Evolutionary conservation across 305 asterid species (phyloP), one percentile per base, ranked within the genome.

Genomic region (Solanum hybrid): DNA sequence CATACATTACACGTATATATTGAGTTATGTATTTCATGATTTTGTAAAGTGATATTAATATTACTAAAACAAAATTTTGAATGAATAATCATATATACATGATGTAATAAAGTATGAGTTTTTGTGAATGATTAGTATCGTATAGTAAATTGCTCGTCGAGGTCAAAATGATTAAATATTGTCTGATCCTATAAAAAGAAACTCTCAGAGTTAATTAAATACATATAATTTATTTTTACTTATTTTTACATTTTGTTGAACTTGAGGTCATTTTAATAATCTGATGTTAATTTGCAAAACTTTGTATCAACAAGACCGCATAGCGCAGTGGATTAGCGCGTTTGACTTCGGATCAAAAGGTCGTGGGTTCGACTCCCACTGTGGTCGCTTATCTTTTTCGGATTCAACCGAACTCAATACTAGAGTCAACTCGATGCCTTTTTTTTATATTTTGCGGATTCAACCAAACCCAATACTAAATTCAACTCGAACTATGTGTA

Each of bases 281-380:
- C 2, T 29, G 31, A 29, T 29, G 2, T 0, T 6, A 15, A 56
- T 56, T 56, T 56, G 24, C 10, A 1, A 17, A 19, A 2, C 17
- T 17, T 19, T 19, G 0, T 0, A 24, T 0, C 13, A 81, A 3
- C 2, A 3, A 7, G 73, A 84, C 87, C 87, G 75, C 75, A 56
- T 84, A 84, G 87, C 87, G 75, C 87, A 84, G 75, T 84, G 87
- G 87, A 82, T 45, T 81, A 42, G 93, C 93, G 94, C 93, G 93
- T 91, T 90, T 91, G 94, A 92, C 91, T 92, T 92, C 89, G 95
- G 93, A 91, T 93, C 90, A 93, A 89, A 97, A 98, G 99, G 99
- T 96, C 99, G 98, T 97, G 98, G 99, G 99, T 97, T 97, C 96
- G 98, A 96, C 98, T 97, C 98, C 98, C 98, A 96, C 98, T 96